Conservation (phyloP, 192 early-diverging fungal species). For the Martensiomyces pterosporus region DNA sequence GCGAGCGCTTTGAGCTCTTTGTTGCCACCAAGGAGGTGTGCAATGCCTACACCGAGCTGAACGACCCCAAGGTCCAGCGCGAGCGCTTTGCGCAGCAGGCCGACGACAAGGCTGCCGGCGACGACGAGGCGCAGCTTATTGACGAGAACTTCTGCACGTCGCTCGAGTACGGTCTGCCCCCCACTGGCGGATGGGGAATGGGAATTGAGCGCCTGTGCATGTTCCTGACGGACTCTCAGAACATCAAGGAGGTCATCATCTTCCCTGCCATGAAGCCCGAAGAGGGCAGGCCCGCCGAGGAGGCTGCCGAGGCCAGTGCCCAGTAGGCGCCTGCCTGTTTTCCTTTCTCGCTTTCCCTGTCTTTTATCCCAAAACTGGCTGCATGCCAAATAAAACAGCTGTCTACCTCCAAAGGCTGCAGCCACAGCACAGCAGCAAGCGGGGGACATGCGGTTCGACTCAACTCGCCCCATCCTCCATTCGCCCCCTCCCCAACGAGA, state of each 20-base stretch:
- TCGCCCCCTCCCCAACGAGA: too few species aligned
- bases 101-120: constrained; percentile 92
- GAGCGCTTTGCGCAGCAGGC: constrained; percentile 98
- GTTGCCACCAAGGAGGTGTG: constrained; percentile 98
- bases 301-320: background rate
- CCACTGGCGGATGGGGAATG: constrained; percentile 92
- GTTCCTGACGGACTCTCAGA: constrained; percentile 98
- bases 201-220: constrained; percentile 96
- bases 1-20: constrained; percentile 98
- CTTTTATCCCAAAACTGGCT: too few species aligned
- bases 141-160: constrained; percentile 97
- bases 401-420: too few species aligned
- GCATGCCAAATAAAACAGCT: too few species aligned
- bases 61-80: constrained; percentile 99
- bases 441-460: too few species aligned
- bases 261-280: constrained; percentile 74
- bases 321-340: too few species aligned
- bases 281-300: constrained; percentile 19
- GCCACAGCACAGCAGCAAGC: too few species aligned
- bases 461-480: too few species aligned
- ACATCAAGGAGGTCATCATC: constrained; percentile 89
- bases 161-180: constrained; percentile 96
- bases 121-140: constrained; percentile 97
- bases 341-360: too few species aligned
- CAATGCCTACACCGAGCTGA: constrained; percentile 99